Base-by-base conservation (phyloP, 768 basidiomycete species). In the Russula vinacea region DNA sequence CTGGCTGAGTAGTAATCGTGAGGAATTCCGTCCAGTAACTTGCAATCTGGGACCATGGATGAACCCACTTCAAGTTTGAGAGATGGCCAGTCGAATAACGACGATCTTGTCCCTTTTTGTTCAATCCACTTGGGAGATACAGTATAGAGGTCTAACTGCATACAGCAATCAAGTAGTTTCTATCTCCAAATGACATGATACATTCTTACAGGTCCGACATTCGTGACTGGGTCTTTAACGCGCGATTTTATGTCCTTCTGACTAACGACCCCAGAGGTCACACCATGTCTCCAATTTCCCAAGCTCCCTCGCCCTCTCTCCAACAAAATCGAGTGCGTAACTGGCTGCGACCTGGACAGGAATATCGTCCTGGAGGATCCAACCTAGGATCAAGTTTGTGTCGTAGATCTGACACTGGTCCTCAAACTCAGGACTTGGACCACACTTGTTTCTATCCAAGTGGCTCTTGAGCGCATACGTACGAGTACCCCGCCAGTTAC, bases 261-360 rank as follows among this genome's bases (percentile, higher is more conserved):
- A 29, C 5, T 35, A 47, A 47, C 42, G 42, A 0, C 56, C 56
- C 56, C 56, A 57, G 1, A 32, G 56, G 26, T 51, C 37, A 9
- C 16, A 29, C 49, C 49, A 51, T 7, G 17, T 33, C 37, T 51
- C 49, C 26, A 4, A 39, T 39, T 51, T 59, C 2, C 37, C 37
- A 14, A 51, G 58, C 49, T 59, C 49, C 24, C 7, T n/a, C 16
- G 58, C 58, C 58, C 16, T 40, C 39, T 59, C 58, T 8, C 24
- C 14, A 26, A 59, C 37, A 22, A 59, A 51, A 11, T 40, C 58
- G 22, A 59, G 49, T 5, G 49, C 49, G 26, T 39, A 40, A 6
- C 35, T 50, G 10, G 35, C 47, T 14, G 47, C 58, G 35, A 39
- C 19, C 33, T 50, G 17, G 35, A 59, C 22, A n/a, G 58, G 24